Conservation (phyloP, 306 rosid species). For the Pyrus communis region DNA sequence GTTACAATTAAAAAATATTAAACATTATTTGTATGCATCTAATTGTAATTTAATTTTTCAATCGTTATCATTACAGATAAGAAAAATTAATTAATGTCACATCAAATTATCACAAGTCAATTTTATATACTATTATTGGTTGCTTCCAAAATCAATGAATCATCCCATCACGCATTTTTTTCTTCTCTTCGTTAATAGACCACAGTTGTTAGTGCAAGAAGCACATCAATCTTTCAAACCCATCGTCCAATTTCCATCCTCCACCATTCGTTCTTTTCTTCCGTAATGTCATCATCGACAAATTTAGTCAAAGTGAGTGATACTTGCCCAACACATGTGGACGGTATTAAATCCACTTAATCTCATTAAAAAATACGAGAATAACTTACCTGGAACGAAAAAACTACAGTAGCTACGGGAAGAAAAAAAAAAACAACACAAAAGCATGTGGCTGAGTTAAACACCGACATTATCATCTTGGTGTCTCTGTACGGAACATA, state of each 20-base stretch:
- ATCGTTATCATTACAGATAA: no score
- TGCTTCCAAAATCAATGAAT: not conserved
- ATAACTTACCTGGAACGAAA: no score
- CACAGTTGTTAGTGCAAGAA: not conserved
- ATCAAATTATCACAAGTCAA: not conserved
- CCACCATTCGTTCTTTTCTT: not conserved
- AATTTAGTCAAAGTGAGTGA: not conserved
- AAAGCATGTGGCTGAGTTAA: not conserved
- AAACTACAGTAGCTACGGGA: no score
- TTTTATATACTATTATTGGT: not conserved
- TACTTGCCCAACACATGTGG: not conserved
- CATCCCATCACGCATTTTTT: not conserved
- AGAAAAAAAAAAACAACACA: no score
- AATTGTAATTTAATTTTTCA: no score
- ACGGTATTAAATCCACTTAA: not conserved
- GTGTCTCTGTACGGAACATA: not conserved
- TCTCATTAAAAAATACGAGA: not conserved
- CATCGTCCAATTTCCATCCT: not conserved
- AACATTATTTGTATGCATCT: no score
- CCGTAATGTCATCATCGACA: not conserved
- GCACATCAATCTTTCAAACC: not conserved
- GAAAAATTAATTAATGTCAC: not conserved
- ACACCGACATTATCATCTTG: no score
- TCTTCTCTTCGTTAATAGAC: not conserved
- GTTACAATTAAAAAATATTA: no score